Evolutionary conservation across 164 flowering plant genomes (phyloP), one percentile per base, ranked within the genome.

Genomic region (Hamamelis virginiana): DNA sequence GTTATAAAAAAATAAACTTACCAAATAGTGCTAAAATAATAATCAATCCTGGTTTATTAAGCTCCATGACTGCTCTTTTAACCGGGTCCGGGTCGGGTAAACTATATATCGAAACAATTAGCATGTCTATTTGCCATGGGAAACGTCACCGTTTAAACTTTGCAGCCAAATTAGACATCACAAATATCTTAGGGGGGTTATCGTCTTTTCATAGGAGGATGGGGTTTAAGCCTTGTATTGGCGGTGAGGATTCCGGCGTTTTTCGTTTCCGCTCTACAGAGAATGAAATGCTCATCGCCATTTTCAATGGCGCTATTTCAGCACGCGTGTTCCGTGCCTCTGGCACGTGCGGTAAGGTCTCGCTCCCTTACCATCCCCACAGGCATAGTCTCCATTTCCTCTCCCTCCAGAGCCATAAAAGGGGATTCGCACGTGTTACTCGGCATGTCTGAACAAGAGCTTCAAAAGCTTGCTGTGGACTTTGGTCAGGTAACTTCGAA

Each of bases 381-480:
- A 47, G 16, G 50, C 28, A 47, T 68, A 52, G 61, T 62, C 67
- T n/a, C 67, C 26, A 18, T 55, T 18, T 62, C 82, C 9, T 19
- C 83, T 19, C 73, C 51, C 16, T 38, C 69, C 14, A 73, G 75
- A 46, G 64, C 67, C 26, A 26, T 76, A 18, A 78, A 67, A 64
- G 76, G 56, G 16, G 87, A 84, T 59, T 56, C 94, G 1, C 84
- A 67, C 8, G 91, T 89, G 43, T 93, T 95, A 50, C 89, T 95
- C 51, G 99, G 99, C 83, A 81, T 92, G 94, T 84, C 98, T 21
- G 96, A 91, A 76, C 69, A 53, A 18, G 91, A 95, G 63, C 97
- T 92, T 56, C 97, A 91, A 62, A 90, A 91, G 69, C 85, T 95
- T 25, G 94, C 98, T 44, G 26, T 79, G 50, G 90, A 95, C 56